Percentiles rank a stretch among this genome's conserved stretches.
Conservation (phyloP, 2,329 filamentous ascomycete species). For the Nemania sp. region DNA sequence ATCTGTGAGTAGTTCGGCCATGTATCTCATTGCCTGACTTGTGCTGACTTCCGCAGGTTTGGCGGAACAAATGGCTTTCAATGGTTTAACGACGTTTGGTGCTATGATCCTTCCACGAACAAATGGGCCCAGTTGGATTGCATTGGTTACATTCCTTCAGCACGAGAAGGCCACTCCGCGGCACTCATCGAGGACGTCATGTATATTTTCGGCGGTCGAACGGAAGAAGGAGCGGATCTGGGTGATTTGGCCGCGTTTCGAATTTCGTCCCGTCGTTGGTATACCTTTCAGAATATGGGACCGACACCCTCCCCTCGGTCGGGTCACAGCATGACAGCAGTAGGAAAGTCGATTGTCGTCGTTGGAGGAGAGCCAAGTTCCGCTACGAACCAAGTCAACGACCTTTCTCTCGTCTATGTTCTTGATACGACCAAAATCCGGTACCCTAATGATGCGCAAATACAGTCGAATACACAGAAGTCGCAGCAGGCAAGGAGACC, state of each 20-base stretch:
- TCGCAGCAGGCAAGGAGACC: conserved; percentile 48
- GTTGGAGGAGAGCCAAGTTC: conserved; percentile 94
- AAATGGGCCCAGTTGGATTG: conserved; percentile 89
- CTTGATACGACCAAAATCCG: conserved; percentile 95
- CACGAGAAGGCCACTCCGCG: conserved; percentile 92
- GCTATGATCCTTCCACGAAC: conserved; percentile 83
- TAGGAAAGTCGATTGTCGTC: conserved; percentile 89
- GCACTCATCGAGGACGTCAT: conserved; percentile 96
- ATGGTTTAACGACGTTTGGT: conserved; percentile 99
- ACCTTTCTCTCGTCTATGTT: conserved; percentile 87
- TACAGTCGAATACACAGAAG: conserved; percentile 46
- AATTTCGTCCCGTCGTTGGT: conserved; percentile 85
- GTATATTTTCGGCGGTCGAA: conserved; percentile 98
- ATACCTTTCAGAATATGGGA: conserved; percentile 99
- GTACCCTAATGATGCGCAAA: conserved; percentile 79
- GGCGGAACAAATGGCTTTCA: conserved; percentile 93
- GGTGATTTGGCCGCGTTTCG: conserved; percentile 85
- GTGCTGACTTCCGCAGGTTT: conserved; percentile 62
- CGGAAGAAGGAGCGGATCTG: conserved; percentile 88
- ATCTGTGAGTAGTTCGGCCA: conserved; percentile 68
- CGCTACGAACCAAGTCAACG: conserved; percentile 76
- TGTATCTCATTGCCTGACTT: background rate
- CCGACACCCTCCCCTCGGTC: conserved; percentile 91
- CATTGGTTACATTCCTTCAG: conserved; percentile 94
- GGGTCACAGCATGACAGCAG: conserved; percentile 96